phyloP scores from a whole-genome alignment of 805 yeast genomes.

The Hermanozyma aechmeae region DNA sequence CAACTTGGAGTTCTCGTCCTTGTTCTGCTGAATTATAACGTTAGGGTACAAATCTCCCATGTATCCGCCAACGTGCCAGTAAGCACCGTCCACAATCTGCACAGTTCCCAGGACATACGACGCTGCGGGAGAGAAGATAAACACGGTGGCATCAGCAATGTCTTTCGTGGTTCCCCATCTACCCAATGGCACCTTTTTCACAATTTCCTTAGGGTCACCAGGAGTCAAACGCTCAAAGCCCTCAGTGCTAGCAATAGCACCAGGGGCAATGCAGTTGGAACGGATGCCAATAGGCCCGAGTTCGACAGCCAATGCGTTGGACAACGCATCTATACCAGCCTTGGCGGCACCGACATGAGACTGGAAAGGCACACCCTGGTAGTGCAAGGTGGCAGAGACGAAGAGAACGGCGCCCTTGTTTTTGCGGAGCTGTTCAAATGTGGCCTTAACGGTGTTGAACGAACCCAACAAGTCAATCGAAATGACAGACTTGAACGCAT shows the following conservation, averaged over 20 bases:
- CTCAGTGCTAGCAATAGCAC: slow-evolving; percentile 81
- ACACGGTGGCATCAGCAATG: slow-evolving; percentile 83
- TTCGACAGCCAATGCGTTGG: slow-evolving; percentile 80
- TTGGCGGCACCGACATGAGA: slow-evolving; percentile 91
- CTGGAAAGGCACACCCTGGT: slow-evolving; percentile 83
- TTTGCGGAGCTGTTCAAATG: slow-evolving; percentile 52
- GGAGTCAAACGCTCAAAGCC: slow-evolving; percentile 63
- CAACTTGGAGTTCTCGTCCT: slow-evolving; percentile 16
- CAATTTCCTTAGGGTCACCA: slow-evolving; percentile 11
- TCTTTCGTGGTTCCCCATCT: slow-evolving; percentile 64
- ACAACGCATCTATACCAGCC: slow-evolving; percentile 88
- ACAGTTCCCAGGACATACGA: slow-evolving; percentile 68
- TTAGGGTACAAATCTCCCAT: slow-evolving; percentile 26
- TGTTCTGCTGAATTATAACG: slow-evolving; percentile 18
- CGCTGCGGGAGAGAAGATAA: slow-evolving; percentile 76
- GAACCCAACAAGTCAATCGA: slow-evolving; percentile 85
- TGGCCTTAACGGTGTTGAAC: slow-evolving; percentile 82
- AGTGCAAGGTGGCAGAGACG: slow-evolving; percentile 85
- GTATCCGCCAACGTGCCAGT: slow-evolving; percentile 66
- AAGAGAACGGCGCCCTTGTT: slow-evolving; percentile 68
- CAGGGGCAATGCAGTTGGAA: slow-evolving; percentile 84
- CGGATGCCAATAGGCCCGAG: slow-evolving; percentile 84
- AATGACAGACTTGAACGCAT: slow-evolving; percentile 83
- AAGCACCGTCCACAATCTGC: slow-evolving; percentile 82
- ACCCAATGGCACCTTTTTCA: slow-evolving; percentile 50